These are phyloP conservation scores for Haplosporangium gracile DNA, from an alignment of 192 early-diverging fungal species.

Conservation along the genomic window DNA sequence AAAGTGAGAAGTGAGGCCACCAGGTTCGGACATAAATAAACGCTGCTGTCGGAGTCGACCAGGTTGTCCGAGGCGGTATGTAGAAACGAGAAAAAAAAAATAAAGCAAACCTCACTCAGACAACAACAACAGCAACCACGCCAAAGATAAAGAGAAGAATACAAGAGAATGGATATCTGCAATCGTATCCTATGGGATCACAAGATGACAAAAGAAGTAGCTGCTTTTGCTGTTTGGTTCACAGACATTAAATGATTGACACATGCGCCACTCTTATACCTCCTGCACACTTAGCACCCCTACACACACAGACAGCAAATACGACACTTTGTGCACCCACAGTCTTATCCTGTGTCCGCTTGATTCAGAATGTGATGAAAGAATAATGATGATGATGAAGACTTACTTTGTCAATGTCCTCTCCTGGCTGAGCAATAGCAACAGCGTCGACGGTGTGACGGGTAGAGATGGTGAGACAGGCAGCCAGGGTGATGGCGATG, in stretches of 20 bases:
- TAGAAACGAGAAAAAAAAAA: not conserved
- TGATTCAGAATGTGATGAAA: not conserved
- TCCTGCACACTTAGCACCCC: not conserved
- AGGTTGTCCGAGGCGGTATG: not conserved
- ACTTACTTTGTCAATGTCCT: conserved; percentile 22
- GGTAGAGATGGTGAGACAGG: conserved; percentile 20
- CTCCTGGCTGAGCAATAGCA: not conserved
- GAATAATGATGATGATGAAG: not conserved
- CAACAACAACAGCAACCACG: not conserved
- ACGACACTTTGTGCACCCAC: too few relatives aligned
- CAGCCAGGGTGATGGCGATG: conserved; percentile 18
- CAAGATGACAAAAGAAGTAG: not conserved
- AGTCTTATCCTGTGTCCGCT: not conserved
- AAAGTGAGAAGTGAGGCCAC: not conserved
- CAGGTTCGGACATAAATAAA: not conserved
- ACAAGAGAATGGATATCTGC: not conserved
- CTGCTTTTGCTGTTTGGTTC: not conserved
- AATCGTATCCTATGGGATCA: not conserved
- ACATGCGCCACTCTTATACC: not conserved
- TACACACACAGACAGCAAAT: not conserved
- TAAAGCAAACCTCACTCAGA: too few relatives aligned
- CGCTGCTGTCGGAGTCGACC: not conserved
- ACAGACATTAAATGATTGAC: not conserved
- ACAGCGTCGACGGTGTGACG: conserved; percentile 2
- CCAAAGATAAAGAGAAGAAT: not conserved